Percentiles rank a stretch among this genome's conserved stretches.
Conservation (phyloP, 2,329 filamentous ascomycete genomes). For the Verticillium albo-atrum region DNA sequence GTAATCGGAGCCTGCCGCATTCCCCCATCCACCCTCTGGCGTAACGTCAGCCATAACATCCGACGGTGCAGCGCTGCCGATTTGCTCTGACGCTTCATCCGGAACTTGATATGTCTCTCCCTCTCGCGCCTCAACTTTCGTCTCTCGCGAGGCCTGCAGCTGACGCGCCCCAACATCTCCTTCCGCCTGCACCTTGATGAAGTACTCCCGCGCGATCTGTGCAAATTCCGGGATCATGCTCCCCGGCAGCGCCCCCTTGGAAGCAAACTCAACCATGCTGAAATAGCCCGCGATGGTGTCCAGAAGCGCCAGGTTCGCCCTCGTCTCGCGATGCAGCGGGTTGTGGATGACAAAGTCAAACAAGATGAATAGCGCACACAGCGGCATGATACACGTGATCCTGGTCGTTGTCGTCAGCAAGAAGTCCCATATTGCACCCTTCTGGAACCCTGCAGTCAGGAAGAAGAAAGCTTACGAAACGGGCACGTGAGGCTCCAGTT, state of each 20-base stretch:
- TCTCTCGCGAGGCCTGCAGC: background rate
- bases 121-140: background rate
- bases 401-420: constrained; percentile 4
- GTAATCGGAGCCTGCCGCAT: background rate
- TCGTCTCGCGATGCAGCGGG: constrained; percentile 12
- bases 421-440: background rate
- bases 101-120: background rate
- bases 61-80: background rate
- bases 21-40: background rate
- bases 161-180: too few species aligned
- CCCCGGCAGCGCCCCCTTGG: constrained; percentile 8
- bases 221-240: constrained; percentile 7
- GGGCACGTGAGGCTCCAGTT: constrained; percentile 25
- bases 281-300: constrained; percentile 13
- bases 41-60: background rate
- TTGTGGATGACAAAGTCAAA: constrained; percentile 18
- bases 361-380: constrained; percentile 15
- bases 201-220: constrained; percentile 6
- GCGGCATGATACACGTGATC: constrained; percentile 11
- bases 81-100: background rate
- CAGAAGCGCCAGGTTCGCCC: constrained; percentile 10
- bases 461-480: constrained; percentile 21
- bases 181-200: background rate
- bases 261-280: constrained; percentile 7
- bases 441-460: too few species aligned